A percentile compares a stretch with the other conserved stretches of the same genome.
Conservation (phyloP, 805 yeast species). For the Kodamaea nitidulidarum region DNA sequence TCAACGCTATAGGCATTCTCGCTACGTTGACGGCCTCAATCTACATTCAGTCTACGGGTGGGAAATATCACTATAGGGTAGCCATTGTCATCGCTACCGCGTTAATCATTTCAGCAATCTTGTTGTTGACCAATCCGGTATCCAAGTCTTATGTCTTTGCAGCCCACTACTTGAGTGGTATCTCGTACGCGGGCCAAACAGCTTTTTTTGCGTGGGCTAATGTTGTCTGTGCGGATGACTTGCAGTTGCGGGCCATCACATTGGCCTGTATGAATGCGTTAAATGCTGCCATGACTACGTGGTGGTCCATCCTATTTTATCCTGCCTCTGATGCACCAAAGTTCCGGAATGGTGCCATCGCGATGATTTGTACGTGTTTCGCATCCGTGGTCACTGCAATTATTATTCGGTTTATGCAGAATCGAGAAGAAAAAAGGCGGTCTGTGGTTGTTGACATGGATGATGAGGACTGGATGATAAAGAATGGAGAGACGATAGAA, state of each 20-base stretch:
- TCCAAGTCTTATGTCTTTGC: conserved; percentile 39
- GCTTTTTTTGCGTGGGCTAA: conserved; percentile 63
- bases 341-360: conserved; percentile 51
- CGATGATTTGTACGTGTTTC: conserved; percentile 51
- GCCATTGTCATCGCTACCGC: conserved; percentile 42
- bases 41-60: conserved; percentile 40
- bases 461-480: not conserved
- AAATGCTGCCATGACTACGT: conserved; percentile 58
- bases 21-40: conserved; percentile 42
- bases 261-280: conserved; percentile 66
- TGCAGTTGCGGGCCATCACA: conserved; percentile 61
- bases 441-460: not conserved
- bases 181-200: conserved; percentile 57
- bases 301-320: conserved; percentile 58
- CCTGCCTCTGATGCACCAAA: conserved; percentile 50
- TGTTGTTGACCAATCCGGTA: conserved; percentile 42
- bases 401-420: conserved; percentile 41
- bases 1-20: conserved; percentile 47
- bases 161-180: conserved; percentile 54
- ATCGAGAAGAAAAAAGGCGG: conserved; percentile 25
- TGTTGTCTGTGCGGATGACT: conserved; percentile 52
- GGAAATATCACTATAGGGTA: conserved; percentile 47
- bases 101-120: conserved; percentile 44
- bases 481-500: not conserved
- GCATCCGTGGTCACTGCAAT: conserved; percentile 39